Evolutionary conservation across 2,329 filamentous ascomycete genomes (phyloP).

Genomic region (Byssochlamys sp.): DNA sequence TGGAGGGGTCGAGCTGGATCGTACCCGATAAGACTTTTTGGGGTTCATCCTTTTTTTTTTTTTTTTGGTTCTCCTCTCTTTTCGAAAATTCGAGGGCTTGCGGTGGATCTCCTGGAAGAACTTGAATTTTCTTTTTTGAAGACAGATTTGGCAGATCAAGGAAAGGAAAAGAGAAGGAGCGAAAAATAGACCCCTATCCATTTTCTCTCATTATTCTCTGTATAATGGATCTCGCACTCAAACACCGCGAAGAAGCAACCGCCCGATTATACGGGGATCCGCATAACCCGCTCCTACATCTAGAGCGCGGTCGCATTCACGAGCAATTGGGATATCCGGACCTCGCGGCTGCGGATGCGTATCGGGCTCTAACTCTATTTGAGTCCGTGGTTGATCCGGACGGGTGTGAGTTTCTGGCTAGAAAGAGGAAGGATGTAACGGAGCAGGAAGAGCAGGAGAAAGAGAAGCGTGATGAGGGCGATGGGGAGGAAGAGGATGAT

Average conservation of each 20-base stretch:
- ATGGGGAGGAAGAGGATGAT: slow-evolving; percentile 23
- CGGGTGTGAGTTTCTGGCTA: slow-evolving; percentile 73
- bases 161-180: not conserved
- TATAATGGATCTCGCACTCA: not conserved
- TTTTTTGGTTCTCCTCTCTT: not conserved
- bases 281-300: slow-evolving; percentile 32
- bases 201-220: not conserved
- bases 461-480: slow-evolving; percentile 2
- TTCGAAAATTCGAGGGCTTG: not conserved
- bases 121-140: not conserved
- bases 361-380: slow-evolving; percentile 74
- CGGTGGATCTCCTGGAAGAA: not conserved
- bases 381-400: slow-evolving; percentile 68
- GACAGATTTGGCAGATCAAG: not conserved
- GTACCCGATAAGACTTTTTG: not conserved
- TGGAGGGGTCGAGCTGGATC: not conserved
- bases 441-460: slow-evolving; percentile 14
- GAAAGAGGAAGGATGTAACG: slow-evolving; percentile 29
- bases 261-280: slow-evolving; percentile 28
- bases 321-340: slow-evolving; percentile 75
- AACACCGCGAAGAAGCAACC: slow-evolving; percentile 48
- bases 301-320: slow-evolving; percentile 58
- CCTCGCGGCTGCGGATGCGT: slow-evolving; percentile 79
- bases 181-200: not conserved
- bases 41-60: not conserved